A percentile compares a stretch with the other conserved stretches of the same genome.
Conservation (phyloP, 176 grass and related monocot genomes). For the Coix lacrymajobi region DNA sequence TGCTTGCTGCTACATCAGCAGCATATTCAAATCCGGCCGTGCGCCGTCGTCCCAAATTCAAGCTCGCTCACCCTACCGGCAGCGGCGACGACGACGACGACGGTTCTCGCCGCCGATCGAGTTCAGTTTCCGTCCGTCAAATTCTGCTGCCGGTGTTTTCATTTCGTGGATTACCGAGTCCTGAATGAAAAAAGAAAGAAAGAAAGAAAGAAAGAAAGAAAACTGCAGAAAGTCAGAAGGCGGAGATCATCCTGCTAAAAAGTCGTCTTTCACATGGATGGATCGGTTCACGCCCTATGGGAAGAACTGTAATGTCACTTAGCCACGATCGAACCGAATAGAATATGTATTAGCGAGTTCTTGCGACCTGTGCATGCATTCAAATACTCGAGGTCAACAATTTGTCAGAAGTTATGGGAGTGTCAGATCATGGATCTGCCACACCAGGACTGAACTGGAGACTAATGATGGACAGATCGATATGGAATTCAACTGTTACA, state of each 20-base stretch:
- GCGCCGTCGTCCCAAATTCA: neutral
- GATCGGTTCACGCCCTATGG: constrained; percentile 29
- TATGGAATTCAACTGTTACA: constrained; percentile 14
- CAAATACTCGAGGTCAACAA: constrained; percentile 45
- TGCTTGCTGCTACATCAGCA: neutral
- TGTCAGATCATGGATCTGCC: constrained; percentile 42
- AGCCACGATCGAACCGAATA: constrained; percentile 11
- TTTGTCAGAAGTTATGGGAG: constrained; percentile 44
- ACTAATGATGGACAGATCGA: constrained; percentile 14
- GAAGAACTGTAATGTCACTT: constrained; percentile 38
- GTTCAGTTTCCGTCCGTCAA: constrained; percentile 14
- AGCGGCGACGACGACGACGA: neutral
- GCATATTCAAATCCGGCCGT: neutral
- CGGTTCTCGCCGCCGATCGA: neutral
- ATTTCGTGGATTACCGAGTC: constrained; percentile 25
- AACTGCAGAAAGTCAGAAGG: constrained; percentile 25
- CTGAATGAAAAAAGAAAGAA: neutral
- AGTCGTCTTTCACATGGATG: constrained; percentile 48
- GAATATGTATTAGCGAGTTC: constrained; percentile 3
- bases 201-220: too few species aligned
- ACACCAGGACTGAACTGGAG: neutral
- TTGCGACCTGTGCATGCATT: constrained; percentile 46
- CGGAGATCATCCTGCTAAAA: constrained; percentile 3
- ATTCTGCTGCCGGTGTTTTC: constrained; percentile 12
- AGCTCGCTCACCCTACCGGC: neutral